A percentile compares a stretch with the other conserved stretches of the same genome.
These are phyloP conservation scores for Poa pratensis DNA, from an alignment of 176 grass and related monocot species.

Conservation along the genomic window DNA sequence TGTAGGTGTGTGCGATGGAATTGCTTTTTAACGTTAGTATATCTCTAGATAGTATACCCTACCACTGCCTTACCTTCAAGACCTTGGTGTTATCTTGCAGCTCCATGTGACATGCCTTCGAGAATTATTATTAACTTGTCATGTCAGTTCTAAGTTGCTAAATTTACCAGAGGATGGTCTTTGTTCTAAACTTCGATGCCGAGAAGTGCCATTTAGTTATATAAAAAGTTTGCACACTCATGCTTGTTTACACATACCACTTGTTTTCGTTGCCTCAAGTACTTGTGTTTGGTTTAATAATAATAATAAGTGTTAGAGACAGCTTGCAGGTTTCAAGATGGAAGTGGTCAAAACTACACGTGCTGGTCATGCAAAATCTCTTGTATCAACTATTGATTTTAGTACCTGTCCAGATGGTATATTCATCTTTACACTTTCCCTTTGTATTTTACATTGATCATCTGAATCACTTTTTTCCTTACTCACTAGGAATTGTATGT, in stretches of 20 bases:
- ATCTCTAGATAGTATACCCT: slow-evolving; percentile 27
- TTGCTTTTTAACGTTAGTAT: slow-evolving; percentile 15
- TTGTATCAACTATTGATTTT: slow-evolving; percentile 87
- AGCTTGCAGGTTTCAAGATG: slow-evolving; percentile 99
- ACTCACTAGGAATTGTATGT: slow-evolving; percentile 89
- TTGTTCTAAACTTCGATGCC: slow-evolving; percentile 4
- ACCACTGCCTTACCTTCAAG: slow-evolving; percentile 1
- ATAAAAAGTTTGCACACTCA: slow-evolving; percentile 1
- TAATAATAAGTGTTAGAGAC: slow-evolving; percentile 50
- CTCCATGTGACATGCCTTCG: slow-evolving; percentile 20
- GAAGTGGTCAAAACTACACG: slow-evolving; percentile 90
- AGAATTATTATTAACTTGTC: slow-evolving; percentile 36
- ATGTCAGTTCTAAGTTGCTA: slow-evolving; percentile 30
- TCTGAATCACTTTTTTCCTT: slow-evolving; percentile 38
- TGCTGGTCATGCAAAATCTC: slow-evolving; percentile 95
- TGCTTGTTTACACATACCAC: neutral
- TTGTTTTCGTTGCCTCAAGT: slow-evolving; percentile 22
- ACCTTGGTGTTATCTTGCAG: slow-evolving; percentile 9
- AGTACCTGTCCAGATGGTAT: slow-evolving; percentile 95
- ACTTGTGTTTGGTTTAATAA: slow-evolving; percentile 37
- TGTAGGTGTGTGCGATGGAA: slow-evolving; percentile 15
- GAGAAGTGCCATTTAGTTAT: slow-evolving; percentile 19
- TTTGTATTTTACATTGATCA: slow-evolving; percentile 39
- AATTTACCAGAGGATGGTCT: slow-evolving; percentile 14
- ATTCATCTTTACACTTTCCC: slow-evolving; percentile 44